phyloP scores from a whole-genome alignment of 768 basidiomycete species.

The Naematelia encephala region DNA sequence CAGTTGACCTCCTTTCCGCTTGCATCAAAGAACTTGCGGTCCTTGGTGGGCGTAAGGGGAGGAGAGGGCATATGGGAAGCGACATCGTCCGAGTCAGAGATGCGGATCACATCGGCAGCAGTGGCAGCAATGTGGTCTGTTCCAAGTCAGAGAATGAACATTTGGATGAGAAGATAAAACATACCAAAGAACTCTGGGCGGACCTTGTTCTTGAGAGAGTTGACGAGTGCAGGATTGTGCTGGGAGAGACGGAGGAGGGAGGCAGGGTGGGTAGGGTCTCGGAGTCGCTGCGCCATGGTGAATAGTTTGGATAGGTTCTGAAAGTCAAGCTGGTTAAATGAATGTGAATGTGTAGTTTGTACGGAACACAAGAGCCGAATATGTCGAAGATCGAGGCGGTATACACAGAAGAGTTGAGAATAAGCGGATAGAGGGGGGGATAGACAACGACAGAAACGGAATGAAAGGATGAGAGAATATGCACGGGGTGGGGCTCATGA shows the following conservation, averaged over 20 bases:
- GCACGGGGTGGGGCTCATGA: neutral
- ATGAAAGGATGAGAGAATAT: neutral
- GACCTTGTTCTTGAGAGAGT: slow-evolving; percentile 70
- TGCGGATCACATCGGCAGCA: slow-evolving; percentile 64
- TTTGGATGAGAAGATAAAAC: slow-evolving; percentile 17
- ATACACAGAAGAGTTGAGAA: neutral
- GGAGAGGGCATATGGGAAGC: slow-evolving; percentile 59
- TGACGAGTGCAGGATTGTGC: slow-evolving; percentile 77
- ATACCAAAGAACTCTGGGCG: slow-evolving; percentile 73
- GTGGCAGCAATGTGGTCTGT: slow-evolving; percentile 67
- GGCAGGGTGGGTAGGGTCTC: slow-evolving; percentile 57
- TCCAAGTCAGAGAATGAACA: slow-evolving; percentile 1
- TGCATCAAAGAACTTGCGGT: slow-evolving; percentile 17
- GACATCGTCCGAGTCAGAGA: slow-evolving; percentile 35
- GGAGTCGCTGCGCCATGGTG: slow-evolving; percentile 18
- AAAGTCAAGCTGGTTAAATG: neutral
- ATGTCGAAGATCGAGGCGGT: neutral
- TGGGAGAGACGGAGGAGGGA: slow-evolving; percentile 72
- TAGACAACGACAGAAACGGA: neutral
- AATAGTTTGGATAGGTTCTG: neutral
- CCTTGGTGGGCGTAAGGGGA: slow-evolving; percentile 63
- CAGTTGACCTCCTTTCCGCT: slow-evolving; percentile 48
- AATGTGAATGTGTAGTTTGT: neutral
- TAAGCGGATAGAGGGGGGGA: neutral
- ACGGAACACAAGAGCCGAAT: neutral